Evolutionary conservation across 768 basidiomycete species (phyloP).

Genomic region (Lactarius trivialis): DNA sequence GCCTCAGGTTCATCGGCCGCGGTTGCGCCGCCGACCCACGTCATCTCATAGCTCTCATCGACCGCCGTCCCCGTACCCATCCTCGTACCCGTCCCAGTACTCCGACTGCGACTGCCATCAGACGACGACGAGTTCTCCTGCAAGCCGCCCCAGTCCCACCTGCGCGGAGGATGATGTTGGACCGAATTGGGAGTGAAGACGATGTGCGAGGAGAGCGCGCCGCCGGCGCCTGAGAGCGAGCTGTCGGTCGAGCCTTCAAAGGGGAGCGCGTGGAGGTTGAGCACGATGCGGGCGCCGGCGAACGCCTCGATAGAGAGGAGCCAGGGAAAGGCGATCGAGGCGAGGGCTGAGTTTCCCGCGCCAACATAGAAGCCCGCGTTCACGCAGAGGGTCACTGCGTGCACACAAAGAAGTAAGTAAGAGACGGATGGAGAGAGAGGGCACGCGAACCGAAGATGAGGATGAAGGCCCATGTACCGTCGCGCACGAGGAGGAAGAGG

Average conservation of each 20-base stretch:
- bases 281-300: constrained; percentile 10
- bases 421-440: not conserved
- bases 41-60: constrained; percentile 14
- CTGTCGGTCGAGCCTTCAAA: not conserved
- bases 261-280: constrained; percentile 13
- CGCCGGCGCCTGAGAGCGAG: not conserved
- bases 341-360: not conserved
- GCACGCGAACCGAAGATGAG: constrained; percentile 27
- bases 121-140: not conserved
- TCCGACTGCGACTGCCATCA: not conserved
- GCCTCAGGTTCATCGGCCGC: not conserved
- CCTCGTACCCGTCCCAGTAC: not conserved
- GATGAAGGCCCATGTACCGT: constrained; percentile 27
- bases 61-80: not conserved
- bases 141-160: constrained; percentile 18
- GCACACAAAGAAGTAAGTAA: not conserved
- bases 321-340: constrained; percentile 18
- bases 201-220: constrained; percentile 10
- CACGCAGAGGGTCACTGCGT: constrained; percentile 15
- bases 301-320: constrained; percentile 16
- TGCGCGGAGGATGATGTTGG: not conserved
- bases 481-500: constrained; percentile 25
- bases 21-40: not conserved
- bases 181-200: constrained; percentile 5
- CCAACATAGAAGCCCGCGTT: constrained; percentile 21